Percentiles rank a stretch among this genome's conserved stretches.
phyloP scores from a whole-genome alignment of 768 basidiomycete species.

The Lentinula sp. region DNA sequence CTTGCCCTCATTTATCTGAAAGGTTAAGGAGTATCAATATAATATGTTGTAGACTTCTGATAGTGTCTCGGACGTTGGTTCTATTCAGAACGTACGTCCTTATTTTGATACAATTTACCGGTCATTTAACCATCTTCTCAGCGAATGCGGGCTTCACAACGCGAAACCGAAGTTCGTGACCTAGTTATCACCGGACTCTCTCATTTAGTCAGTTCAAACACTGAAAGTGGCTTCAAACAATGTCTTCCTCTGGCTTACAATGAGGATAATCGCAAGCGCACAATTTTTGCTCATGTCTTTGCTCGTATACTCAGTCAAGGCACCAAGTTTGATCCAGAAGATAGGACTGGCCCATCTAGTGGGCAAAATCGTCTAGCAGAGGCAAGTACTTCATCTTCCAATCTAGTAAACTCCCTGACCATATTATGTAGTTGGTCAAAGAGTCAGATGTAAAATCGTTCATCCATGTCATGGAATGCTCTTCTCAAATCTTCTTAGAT shows the following conservation, averaged over 20 bases:
- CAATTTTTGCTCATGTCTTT: conserved; percentile 82
- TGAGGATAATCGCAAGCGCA: conserved; percentile 57
- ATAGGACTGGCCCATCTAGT: conserved; percentile 38
- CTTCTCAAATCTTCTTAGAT: conserved; percentile 38
- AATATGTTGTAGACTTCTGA: conserved; percentile 34
- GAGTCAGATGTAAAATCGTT: conserved; percentile 55
- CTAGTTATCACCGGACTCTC: conserved; percentile 76
- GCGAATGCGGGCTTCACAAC: conserved; percentile 40
- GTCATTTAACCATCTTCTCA: conserved; percentile 9
- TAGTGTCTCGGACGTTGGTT: conserved; percentile 41
- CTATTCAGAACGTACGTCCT: conserved; percentile 35
- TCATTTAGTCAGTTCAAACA: conserved; percentile 77
- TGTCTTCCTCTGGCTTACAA: conserved; percentile 78
- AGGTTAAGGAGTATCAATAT: neutral
- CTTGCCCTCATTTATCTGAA: neutral
- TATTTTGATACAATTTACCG: neutral
- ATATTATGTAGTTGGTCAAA: conserved; percentile 53
- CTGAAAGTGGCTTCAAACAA: conserved; percentile 86
- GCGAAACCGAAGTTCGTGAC: conserved; percentile 62
- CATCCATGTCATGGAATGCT: neutral
- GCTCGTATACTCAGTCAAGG: conserved; percentile 76
- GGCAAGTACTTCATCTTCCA: conserved; percentile 28
- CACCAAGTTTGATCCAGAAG: conserved; percentile 65
- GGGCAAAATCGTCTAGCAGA: conserved; percentile 53
- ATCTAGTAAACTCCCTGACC: conserved; percentile 7